phyloP scores from a whole-genome alignment of 768 basidiomycete genomes.

The Lentinula boryana region DNA sequence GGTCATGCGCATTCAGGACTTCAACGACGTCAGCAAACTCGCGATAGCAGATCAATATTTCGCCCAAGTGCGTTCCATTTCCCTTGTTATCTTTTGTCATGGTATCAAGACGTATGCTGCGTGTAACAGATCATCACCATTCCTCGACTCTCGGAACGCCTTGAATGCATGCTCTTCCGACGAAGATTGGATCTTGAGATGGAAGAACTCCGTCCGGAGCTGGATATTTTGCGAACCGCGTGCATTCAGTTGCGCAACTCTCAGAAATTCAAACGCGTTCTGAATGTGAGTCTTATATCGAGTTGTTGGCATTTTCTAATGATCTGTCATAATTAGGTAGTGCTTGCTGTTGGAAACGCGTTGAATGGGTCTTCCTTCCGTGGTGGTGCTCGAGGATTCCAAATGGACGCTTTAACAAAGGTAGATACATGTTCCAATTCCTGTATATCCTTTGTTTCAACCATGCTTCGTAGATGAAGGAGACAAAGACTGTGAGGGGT shows the following conservation, averaged over 20 bases:
- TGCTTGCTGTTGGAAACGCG: slow-evolving; percentile 75
- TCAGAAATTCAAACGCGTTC: slow-evolving; percentile 55
- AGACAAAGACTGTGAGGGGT: slow-evolving; percentile 71
- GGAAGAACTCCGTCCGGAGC: slow-evolving; percentile 77
- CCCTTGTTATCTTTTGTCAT: background rate
- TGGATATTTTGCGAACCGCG: slow-evolving; percentile 68
- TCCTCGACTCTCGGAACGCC: slow-evolving; percentile 64
- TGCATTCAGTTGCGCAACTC: slow-evolving; percentile 64
- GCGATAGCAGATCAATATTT: slow-evolving; percentile 85
- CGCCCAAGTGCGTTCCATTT: slow-evolving; percentile 43
- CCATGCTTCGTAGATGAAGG: slow-evolving; percentile 53
- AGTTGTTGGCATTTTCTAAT: background rate
- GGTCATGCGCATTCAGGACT: slow-evolving; percentile 61
- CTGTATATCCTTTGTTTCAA: background rate
- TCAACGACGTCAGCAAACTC: slow-evolving; percentile 66
- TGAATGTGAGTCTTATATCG: slow-evolving; percentile 44
- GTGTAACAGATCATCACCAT: slow-evolving; percentile 63
- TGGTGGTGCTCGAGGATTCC: slow-evolving; percentile 81
- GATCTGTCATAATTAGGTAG: slow-evolving; percentile 35
- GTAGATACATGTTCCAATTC: slow-evolving; percentile 28
- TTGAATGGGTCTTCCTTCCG: slow-evolving; percentile 81
- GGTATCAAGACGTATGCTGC: background rate
- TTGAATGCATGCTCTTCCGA: slow-evolving; percentile 82
- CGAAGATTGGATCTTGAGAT: slow-evolving; percentile 77
- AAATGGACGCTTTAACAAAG: slow-evolving; percentile 76